Percentiles rank a stretch among this genome's conserved stretches.
These are phyloP conservation scores for Haplosporangium sp. DNA, from an alignment of 371 early-diverging fungal genomes.

Conservation along the genomic window DNA sequence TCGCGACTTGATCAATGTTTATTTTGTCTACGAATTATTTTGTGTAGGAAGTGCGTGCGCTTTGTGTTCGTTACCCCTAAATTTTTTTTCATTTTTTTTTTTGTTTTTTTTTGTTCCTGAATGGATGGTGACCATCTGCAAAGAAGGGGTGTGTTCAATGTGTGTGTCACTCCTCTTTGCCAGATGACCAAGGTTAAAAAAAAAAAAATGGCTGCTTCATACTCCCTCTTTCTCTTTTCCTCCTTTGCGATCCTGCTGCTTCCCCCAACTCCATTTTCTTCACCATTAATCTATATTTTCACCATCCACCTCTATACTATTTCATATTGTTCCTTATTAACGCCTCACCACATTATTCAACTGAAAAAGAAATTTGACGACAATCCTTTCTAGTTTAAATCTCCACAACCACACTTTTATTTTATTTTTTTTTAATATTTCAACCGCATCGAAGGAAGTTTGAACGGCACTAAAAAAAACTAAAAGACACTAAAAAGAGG, in stretches of 20 bases:
- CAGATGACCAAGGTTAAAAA: background rate
- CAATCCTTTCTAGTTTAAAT: background rate
- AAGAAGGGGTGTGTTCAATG: background rate
- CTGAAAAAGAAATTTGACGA: too few species aligned
- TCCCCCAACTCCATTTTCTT: background rate
- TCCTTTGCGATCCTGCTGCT: constrained; percentile 4
- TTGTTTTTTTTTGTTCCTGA: background rate
- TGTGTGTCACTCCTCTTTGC: background rate
- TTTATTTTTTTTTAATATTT: background rate
- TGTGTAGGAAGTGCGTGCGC: too few species aligned
- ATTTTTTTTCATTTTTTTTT: too few species aligned
- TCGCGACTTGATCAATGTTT: too few species aligned
- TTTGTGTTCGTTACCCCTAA: too few species aligned
- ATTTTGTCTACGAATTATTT: too few species aligned
- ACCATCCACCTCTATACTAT: background rate
- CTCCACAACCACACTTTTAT: background rate
- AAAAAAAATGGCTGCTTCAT: background rate
- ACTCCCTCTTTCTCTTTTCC: background rate
- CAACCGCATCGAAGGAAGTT: background rate
- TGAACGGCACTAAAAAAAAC: background rate
- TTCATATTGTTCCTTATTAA: background rate
- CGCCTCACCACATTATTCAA: background rate
- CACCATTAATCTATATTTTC: constrained; percentile 2
- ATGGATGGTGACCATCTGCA: background rate
- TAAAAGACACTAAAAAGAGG: constrained; percentile 5